phyloP scores from a whole-genome alignment of 2,329 filamentous ascomycete species.

The Coniochaeta hoffmannii region DNA sequence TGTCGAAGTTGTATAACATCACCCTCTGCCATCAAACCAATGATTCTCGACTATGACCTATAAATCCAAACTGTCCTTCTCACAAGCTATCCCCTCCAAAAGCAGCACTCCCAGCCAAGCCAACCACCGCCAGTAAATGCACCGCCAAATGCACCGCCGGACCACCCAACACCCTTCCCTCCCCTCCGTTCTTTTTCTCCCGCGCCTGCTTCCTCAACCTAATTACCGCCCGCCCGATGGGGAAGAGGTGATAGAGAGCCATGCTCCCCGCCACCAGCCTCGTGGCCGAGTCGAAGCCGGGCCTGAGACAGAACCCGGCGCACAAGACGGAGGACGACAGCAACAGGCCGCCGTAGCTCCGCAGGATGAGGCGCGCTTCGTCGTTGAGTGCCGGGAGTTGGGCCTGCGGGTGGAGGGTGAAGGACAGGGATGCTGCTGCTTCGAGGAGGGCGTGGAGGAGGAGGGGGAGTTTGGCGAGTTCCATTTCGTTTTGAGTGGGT shows the following conservation, averaged over 20 bases:
- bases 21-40: neutral
- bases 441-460: slow-evolving; percentile 4
- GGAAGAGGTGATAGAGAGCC: slow-evolving; percentile 42
- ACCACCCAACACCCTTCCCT: slow-evolving; percentile 31
- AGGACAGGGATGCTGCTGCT: slow-evolving; percentile 31
- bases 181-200: slow-evolving; percentile 7
- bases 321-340: slow-evolving; percentile 36
- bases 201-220: slow-evolving; percentile 13
- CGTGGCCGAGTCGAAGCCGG: slow-evolving; percentile 21
- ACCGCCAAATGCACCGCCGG: slow-evolving; percentile 36
- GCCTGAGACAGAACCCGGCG: slow-evolving; percentile 24
- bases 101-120: slow-evolving; percentile 22
- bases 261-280: slow-evolving; percentile 30
- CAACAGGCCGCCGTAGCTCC: slow-evolving; percentile 40
- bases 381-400: slow-evolving; percentile 34
- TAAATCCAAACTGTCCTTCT: neutral
- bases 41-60: neutral
- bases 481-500: neutral
- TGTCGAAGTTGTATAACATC: neutral
- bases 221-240: slow-evolving; percentile 32
- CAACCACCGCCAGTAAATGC: slow-evolving; percentile 29
- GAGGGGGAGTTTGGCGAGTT: neutral
- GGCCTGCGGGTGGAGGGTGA: slow-evolving; percentile 31
- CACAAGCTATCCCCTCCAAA: slow-evolving; percentile 1
- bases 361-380: slow-evolving; percentile 31